Conservation (phyloP, 805 yeast genomes). For the Ogataea saltuana region DNA sequence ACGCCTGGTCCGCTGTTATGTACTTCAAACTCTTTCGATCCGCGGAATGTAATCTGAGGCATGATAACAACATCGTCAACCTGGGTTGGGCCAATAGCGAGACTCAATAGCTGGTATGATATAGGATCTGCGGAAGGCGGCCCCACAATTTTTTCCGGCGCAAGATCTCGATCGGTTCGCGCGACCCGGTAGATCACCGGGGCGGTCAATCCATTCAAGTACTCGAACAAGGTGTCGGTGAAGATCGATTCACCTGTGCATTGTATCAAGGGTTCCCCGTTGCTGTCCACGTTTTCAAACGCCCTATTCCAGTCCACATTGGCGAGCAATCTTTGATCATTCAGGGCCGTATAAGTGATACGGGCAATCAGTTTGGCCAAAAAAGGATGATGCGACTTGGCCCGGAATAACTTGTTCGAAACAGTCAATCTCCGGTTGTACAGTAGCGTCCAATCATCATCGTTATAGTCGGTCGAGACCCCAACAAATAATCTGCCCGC, state of each 20-base stretch:
- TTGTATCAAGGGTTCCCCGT: slow-evolving; percentile 35
- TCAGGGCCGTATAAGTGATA: slow-evolving; percentile 22
- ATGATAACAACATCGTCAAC: slow-evolving; percentile 32
- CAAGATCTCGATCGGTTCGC: slow-evolving; percentile 20
- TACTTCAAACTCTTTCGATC: slow-evolving; percentile 19
- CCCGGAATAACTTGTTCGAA: slow-evolving; percentile 24
- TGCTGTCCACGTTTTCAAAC: slow-evolving; percentile 32
- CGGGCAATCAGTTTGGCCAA: slow-evolving; percentile 29
- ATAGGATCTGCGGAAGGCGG: slow-evolving; percentile 27
- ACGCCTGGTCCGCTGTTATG: slow-evolving; percentile 1
- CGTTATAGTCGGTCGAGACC: slow-evolving; percentile 26
- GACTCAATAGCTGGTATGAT: slow-evolving; percentile 30
- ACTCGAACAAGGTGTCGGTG: slow-evolving; percentile 36
- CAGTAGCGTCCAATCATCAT: slow-evolving; percentile 26
- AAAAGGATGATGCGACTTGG: slow-evolving; percentile 30
- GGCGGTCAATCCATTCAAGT: slow-evolving; percentile 25
- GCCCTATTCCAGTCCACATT: slow-evolving; percentile 31
- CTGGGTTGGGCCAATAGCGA: slow-evolving; percentile 34
- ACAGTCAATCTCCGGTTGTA: slow-evolving; percentile 28
- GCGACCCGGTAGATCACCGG: slow-evolving; percentile 29
- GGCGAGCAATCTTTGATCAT: slow-evolving; percentile 15
- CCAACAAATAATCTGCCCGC: slow-evolving; percentile 24
- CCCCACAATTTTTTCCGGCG: slow-evolving; percentile 26
- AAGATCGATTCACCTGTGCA: slow-evolving; percentile 35
- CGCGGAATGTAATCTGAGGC: slow-evolving; percentile 35